Evolutionary conservation across 192 early-diverging fungal species (phyloP).

Genomic region (Entrophospora sp.): DNA sequence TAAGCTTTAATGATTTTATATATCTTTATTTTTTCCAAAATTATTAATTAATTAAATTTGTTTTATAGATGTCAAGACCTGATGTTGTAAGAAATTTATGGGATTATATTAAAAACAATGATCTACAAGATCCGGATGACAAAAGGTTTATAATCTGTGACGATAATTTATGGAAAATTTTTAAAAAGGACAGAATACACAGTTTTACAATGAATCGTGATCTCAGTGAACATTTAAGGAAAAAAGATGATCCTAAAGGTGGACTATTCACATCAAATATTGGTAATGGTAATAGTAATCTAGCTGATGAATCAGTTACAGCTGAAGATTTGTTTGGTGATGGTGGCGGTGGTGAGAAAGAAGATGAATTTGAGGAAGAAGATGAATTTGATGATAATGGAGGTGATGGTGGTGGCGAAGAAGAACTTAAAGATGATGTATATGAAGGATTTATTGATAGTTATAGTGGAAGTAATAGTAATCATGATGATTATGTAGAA

Average conservation of each 20-base stretch:
- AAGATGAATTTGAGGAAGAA: background rate
- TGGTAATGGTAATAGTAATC: too few relatives aligned
- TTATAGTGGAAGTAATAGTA: background rate
- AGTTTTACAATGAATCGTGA: slow-evolving; percentile 56
- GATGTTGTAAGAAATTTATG: slow-evolving; percentile 55
- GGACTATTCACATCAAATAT: too few relatives aligned
- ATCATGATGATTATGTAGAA: background rate
- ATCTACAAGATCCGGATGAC: slow-evolving; percentile 47
- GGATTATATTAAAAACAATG: slow-evolving; percentile 49
- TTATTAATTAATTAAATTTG: background rate
- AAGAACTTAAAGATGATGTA: background rate
- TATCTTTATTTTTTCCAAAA: background rate
- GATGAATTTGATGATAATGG: background rate
- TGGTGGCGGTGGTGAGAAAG: too few relatives aligned
- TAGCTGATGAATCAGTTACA: too few relatives aligned
- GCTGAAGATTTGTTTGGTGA: too few relatives aligned
- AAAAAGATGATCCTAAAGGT: slow-evolving; percentile 30
- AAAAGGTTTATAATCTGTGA: slow-evolving; percentile 47
- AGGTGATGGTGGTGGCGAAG: background rate
- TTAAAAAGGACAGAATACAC: slow-evolving; percentile 41
- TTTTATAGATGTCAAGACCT: slow-evolving; percentile 41
- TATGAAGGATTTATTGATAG: background rate
- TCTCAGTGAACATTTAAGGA: slow-evolving; percentile 44
- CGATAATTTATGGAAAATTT: slow-evolving; percentile 36
- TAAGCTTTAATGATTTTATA: background rate